These are phyloP conservation scores for Rhinocladiella similis DNA, from an alignment of 2,329 filamentous ascomycete species.

Conservation along the genomic window DNA sequence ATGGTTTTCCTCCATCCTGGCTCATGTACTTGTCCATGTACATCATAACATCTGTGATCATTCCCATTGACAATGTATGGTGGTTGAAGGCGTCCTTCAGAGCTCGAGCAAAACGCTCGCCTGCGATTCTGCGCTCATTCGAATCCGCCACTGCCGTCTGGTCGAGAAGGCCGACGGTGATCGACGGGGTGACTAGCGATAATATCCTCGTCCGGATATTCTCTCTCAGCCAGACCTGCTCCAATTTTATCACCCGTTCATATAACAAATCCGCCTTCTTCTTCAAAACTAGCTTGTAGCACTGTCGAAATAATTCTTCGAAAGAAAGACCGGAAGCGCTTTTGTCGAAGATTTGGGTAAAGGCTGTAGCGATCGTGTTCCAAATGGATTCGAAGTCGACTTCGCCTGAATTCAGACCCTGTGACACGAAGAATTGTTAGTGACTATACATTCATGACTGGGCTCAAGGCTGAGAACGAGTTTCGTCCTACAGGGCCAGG, in stretches of 20 bases:
- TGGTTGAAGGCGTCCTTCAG: slow-evolving; percentile 81
- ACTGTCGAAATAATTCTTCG: slow-evolving; percentile 89
- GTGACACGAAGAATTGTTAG: slow-evolving; percentile 8
- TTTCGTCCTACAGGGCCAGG: neutral
- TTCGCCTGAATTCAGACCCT: slow-evolving; percentile 61
- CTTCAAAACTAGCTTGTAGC: slow-evolving; percentile 89
- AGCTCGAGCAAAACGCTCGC: slow-evolving; percentile 77
- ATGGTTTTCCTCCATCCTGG: slow-evolving; percentile 68
- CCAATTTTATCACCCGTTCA: slow-evolving; percentile 74
- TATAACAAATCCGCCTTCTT: slow-evolving; percentile 84
- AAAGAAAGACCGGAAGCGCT: slow-evolving; percentile 89
- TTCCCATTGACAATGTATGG: slow-evolving; percentile 90
- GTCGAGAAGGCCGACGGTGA: slow-evolving; percentile 57
- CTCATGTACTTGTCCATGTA: slow-evolving; percentile 90
- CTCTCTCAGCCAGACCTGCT: slow-evolving; percentile 75
- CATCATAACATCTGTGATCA: slow-evolving; percentile 93
- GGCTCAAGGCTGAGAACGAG: neutral
- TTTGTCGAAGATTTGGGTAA: slow-evolving; percentile 86
- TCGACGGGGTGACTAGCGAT: slow-evolving; percentile 67
- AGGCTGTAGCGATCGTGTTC: slow-evolving; percentile 71
- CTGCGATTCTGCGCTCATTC: slow-evolving; percentile 75
- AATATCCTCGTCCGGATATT: slow-evolving; percentile 72
- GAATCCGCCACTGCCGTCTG: slow-evolving; percentile 57
- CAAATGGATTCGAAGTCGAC: slow-evolving; percentile 86
- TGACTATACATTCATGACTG: too few species aligned